Evolutionary conservation across 192 early-diverging fungal species (phyloP), one percentile per base, ranked within the genome.

Genomic region (Dissophora ornata): DNA sequence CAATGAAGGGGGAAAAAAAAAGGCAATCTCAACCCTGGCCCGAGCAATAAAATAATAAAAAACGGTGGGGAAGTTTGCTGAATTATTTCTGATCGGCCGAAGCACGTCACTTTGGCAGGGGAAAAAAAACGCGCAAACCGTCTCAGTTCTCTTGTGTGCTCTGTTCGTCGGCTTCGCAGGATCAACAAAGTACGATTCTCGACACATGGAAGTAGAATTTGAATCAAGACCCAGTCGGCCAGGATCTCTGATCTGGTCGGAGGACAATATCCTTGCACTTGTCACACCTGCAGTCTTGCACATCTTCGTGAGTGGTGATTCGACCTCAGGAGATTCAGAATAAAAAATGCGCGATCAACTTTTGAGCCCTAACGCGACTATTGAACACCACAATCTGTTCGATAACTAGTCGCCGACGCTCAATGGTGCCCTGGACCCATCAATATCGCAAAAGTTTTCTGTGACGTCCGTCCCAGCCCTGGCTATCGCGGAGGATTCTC

Each of bases 221-320:
- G 65, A 62, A 19, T 56, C 64, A 15, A 65, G 73, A 51, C 65
- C 73, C 0, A 24, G 18, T 11, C 73, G 64, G 15, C 45, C 73
- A 18, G 73, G 73, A 40, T 61, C 73, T 2, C 24, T 77, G 42
- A 67, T 62, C 73, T 77, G 73, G 73, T 77, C 73, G 4, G 73
- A 77, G 57, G 73, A 77, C 40, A 77, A 77, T 18, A 47, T 77
- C 22, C 38, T 67, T 2, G 73, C 73, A 16, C 32, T 77, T 25
- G 52, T 77, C 45, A 77, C 73, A 18, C 36, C 64, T 21, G 18
- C 42, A 15, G 41, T 56, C 36, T 26, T 77, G n/a, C 58, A 77
- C 42, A 77, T 77, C 26, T 62, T 67, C 50, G 73, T 77, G 53
- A 13, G 58, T 49, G 13, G 26, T 24, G 21, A 55, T 29, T 36